These are phyloP conservation scores for Casuarina glauca DNA, from an alignment of 306 rosid species.

Conservation along the genomic window DNA sequence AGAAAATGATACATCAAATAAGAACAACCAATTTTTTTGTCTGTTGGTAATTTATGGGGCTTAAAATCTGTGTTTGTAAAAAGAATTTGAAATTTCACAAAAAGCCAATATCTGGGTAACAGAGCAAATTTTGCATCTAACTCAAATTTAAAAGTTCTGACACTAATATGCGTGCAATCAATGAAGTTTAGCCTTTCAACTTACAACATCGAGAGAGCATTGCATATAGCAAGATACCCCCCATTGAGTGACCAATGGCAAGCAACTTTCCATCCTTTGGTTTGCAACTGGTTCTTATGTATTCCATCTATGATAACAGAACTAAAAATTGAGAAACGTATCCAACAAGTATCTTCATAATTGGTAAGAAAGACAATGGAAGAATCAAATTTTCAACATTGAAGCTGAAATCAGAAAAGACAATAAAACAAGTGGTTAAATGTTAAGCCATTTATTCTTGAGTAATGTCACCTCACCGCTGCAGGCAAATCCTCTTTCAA, in stretches of 20 bases:
- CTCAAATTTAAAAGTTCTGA: neutral
- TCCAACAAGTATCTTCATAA: slow-evolving; percentile 8
- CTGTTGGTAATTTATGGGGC: neutral
- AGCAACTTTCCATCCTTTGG: slow-evolving; percentile 79
- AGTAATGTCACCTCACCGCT: slow-evolving; percentile 78
- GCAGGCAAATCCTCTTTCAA: slow-evolving; percentile 85
- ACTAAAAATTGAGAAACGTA: slow-evolving; percentile 21
- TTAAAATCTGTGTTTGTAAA: neutral
- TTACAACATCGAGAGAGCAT: slow-evolving; percentile 66
- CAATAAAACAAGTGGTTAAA: neutral
- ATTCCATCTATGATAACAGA: slow-evolving; percentile 61
- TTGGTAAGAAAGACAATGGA: neutral
- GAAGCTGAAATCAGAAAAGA: neutral
- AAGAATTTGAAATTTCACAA: neutral
- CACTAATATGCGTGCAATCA: neutral
- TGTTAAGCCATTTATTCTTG: slow-evolving; percentile 18
- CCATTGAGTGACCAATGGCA: slow-evolving; percentile 96
- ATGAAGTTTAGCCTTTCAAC: slow-evolving; percentile 33
- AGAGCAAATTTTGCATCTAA: neutral
- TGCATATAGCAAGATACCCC: slow-evolving; percentile 89
- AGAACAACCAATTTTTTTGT: slow-evolving; percentile 3
- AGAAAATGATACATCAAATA: neutral
- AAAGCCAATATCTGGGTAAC: neutral
- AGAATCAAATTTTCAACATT: slow-evolving; percentile 15
- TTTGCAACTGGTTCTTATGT: slow-evolving; percentile 64